These are phyloP conservation scores for Phaeophleospora eucalypticola DNA, from an alignment of 2,329 filamentous ascomycete species.

Conservation along the genomic window DNA sequence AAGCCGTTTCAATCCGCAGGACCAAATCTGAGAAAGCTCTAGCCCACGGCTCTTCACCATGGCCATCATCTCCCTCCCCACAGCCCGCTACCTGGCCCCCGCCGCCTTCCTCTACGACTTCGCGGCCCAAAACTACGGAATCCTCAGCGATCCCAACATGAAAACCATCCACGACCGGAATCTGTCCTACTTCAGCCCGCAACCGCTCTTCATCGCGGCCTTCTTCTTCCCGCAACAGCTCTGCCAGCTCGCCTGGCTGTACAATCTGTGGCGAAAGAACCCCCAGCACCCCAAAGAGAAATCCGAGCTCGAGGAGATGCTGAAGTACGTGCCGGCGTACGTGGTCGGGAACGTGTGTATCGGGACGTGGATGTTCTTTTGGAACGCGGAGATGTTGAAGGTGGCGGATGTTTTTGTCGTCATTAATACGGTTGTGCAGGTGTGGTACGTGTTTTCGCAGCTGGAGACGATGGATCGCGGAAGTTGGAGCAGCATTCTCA, in stretches of 20 bases:
- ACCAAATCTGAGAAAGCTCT: neutral
- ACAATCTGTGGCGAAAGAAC: slow-evolving; percentile 50
- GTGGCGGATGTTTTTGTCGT: slow-evolving; percentile 54
- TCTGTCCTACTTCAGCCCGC: slow-evolving; percentile 56
- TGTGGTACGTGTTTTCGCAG: slow-evolving; percentile 50
- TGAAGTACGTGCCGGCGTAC: slow-evolving; percentile 54
- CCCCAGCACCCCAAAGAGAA: slow-evolving; percentile 37
- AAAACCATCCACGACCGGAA: slow-evolving; percentile 56
- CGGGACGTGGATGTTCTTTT: slow-evolving; percentile 59
- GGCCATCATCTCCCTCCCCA: slow-evolving; percentile 52
- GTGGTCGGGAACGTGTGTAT: slow-evolving; percentile 56
- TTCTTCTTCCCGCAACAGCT: slow-evolving; percentile 62
- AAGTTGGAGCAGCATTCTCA: slow-evolving; percentile 51
- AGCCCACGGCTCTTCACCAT: slow-evolving; percentile 41
- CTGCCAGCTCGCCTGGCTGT: slow-evolving; percentile 56
- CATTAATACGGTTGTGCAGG: slow-evolving; percentile 53
- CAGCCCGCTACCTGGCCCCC: slow-evolving; percentile 53
- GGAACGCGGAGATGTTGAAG: slow-evolving; percentile 51
- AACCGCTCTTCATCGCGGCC: slow-evolving; percentile 55
- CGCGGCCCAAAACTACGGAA: slow-evolving; percentile 56
- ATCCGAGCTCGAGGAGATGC: slow-evolving; percentile 48
- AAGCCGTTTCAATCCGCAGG: neutral
- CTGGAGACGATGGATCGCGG: slow-evolving; percentile 44
- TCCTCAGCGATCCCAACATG: slow-evolving; percentile 56
- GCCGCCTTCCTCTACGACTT: slow-evolving; percentile 55